Evolutionary conservation across 2,329 filamentous ascomycete species (phyloP).

Genomic region (Fusarium graminum): DNA sequence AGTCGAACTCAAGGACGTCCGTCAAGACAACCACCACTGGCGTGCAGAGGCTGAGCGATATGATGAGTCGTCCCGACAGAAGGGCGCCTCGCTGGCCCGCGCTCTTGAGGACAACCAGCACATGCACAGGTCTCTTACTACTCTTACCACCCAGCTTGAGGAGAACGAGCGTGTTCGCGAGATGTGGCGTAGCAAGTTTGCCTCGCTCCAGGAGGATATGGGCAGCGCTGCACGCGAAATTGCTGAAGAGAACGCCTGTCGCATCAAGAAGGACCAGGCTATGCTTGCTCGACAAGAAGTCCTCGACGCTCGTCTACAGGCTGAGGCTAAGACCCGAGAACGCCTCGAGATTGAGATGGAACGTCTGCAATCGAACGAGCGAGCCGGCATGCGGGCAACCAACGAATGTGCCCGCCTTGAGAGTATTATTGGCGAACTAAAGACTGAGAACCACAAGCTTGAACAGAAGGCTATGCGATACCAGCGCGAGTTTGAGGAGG

Average conservation of each 20-base stretch:
- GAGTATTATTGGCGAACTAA: slow-evolving; percentile 66
- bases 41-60: slow-evolving; percentile 71
- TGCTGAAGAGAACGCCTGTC: slow-evolving; percentile 83
- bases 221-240: slow-evolving; percentile 81
- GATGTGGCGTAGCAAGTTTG: slow-evolving; percentile 85
- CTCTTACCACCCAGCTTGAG: slow-evolving; percentile 81
- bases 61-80: slow-evolving; percentile 64
- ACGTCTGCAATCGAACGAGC: slow-evolving; percentile 73
- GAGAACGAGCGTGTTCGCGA: slow-evolving; percentile 89
- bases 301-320: slow-evolving; percentile 80
- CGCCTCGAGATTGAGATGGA: slow-evolving; percentile 76
- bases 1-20: slow-evolving; percentile 66
- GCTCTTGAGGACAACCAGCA: slow-evolving; percentile 75
- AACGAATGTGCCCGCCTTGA: slow-evolving; percentile 73
- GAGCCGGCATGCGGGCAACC: slow-evolving; percentile 73
- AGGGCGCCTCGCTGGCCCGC: slow-evolving; percentile 63
- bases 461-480: slow-evolving; percentile 76
- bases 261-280: slow-evolving; percentile 82
- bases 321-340: slow-evolving; percentile 78
- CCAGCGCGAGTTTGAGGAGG: slow-evolving; percentile 87
- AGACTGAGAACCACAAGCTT: slow-evolving; percentile 77
- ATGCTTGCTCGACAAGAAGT: slow-evolving; percentile 84
- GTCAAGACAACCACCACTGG: slow-evolving; percentile 72
- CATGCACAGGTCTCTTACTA: slow-evolving; percentile 78
- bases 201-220: slow-evolving; percentile 90